Base-by-base conservation (phyloP, 805 yeast species). In the Barnettozyma pratensis region DNA sequence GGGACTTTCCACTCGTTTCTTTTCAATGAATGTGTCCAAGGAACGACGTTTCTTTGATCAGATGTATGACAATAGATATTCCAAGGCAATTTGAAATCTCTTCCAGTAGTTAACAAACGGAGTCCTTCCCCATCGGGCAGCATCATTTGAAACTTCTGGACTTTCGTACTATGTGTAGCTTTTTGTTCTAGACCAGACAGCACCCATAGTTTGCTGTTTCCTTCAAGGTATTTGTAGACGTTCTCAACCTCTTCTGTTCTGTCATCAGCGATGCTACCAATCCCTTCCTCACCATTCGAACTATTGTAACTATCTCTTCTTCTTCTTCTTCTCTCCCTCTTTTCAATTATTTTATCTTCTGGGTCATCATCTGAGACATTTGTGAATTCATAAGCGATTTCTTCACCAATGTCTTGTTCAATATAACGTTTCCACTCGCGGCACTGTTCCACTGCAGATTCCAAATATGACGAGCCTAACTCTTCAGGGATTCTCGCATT, bases 1-100 rank as follows among this genome's bases (percentile, higher is more conserved):
- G 34, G 29, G 1, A 41, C 49, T 2, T 37, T 31, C 58, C 59
- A 53, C 35, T 53, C 52, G 43, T 59, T 61, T 37, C 46, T 53
- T 46, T 36, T 54, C 42, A 61, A 41, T 4, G 55, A 48, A 46
- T 60, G 50, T 3, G 36, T 58, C 74, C 73, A 70, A 26, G 50
- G 54, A 4, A 59, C 44, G 1, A 62, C 56, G 29, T 57, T 51
- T 7, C 56, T 45, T 10, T 57, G 62, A 3, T 57, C 58, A 2
- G 36, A 46, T 7, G 58, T 51, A 4, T 74, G 73, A 49, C 68
- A 61, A 47, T 60, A 70, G 3, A 70, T 54, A 39, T 61, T 56
- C 54, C 57, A 69, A 3, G 73, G 73, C 26, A 70, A 37, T 39
- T 55, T 56, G 50, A 65, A 70, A 50, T 49, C 46, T 19, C 45